A percentile compares a stretch with the other conserved stretches of the same genome.
These are phyloP conservation scores for Apiospora malaysiana DNA, from an alignment of 2,329 filamentous ascomycete species.

Conservation along the genomic window DNA sequence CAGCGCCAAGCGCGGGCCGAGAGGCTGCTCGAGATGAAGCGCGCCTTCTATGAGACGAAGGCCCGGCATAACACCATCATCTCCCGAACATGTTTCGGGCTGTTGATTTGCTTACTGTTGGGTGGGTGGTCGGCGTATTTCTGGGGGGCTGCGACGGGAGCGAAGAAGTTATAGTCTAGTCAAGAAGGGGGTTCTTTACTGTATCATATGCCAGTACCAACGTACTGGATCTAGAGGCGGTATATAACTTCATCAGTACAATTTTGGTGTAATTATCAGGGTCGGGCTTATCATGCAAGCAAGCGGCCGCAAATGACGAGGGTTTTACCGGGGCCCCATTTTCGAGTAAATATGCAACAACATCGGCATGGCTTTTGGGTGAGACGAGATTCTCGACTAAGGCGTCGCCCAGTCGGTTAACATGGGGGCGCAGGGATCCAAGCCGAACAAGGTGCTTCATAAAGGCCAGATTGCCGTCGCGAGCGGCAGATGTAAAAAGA, in stretches of 20 bases:
- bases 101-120: constrained; percentile 51
- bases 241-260: no score
- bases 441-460: constrained; percentile 11
- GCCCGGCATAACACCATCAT: constrained; percentile 46
- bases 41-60: constrained; percentile 47
- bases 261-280: no score
- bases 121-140: constrained; percentile 64
- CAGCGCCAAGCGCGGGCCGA: constrained; percentile 46
- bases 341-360: not conserved
- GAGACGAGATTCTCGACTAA: no score
- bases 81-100: constrained; percentile 49
- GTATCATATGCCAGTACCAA: no score
- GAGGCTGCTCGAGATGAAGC: constrained; percentile 43
- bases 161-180: not conserved
- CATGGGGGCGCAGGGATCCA: not conserved
- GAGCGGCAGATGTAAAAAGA: not conserved
- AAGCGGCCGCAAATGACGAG: not conserved
- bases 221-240: no score
- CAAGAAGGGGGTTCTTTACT: no score
- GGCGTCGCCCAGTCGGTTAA: not conserved
- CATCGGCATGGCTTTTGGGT: not conserved
- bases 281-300: not conserved
- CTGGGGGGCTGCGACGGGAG: constrained; percentile 49
- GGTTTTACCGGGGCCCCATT: not conserved
- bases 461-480: not conserved